phyloP scores from a whole-genome alignment of 192 early-diverging fungal genomes.

The Haplosporangium gracile region DNA sequence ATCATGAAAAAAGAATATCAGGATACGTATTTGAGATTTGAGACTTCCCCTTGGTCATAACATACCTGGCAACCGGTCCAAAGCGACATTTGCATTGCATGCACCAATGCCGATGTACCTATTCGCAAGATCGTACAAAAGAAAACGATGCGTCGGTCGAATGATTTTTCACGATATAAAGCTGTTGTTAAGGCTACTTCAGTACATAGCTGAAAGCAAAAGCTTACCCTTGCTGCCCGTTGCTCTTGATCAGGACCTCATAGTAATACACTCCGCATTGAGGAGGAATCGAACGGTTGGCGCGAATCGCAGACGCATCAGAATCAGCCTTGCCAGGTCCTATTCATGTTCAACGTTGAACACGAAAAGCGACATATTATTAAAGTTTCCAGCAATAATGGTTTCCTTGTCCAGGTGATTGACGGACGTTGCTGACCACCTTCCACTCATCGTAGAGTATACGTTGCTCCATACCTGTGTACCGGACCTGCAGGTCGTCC shows the following conservation, averaged over 20 bases:
- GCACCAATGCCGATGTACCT: conserved; percentile 92
- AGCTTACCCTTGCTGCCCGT: conserved; percentile 86
- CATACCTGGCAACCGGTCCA: conserved; percentile 87
- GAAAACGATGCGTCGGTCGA: neutral
- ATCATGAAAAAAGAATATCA: neutral
- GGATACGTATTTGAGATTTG: neutral
- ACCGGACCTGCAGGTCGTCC: conserved; percentile 46
- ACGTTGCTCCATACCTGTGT: conserved; percentile 21
- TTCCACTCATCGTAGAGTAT: neutral
- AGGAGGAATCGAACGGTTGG: conserved; percentile 86
- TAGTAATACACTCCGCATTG: conserved; percentile 94
- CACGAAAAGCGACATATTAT: neutral
- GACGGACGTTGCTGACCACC: neutral
- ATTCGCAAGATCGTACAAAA: conserved; percentile 23
- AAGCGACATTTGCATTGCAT: conserved; percentile 61
- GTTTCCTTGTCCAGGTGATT: neutral
- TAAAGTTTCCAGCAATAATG: neutral
- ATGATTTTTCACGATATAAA: neutral
- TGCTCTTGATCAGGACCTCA: conserved; percentile 86
- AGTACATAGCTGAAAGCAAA: neutral
- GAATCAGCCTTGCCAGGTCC: conserved; percentile 78
- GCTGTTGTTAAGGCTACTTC: neutral
- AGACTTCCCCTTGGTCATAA: neutral
- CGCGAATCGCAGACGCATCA: conserved; percentile 86
- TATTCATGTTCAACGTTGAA: conserved; percentile 26